Evolutionary conservation across 2,329 filamentous ascomycete species (phyloP).

Genomic region (Cladosporium sphaerospermum): DNA sequence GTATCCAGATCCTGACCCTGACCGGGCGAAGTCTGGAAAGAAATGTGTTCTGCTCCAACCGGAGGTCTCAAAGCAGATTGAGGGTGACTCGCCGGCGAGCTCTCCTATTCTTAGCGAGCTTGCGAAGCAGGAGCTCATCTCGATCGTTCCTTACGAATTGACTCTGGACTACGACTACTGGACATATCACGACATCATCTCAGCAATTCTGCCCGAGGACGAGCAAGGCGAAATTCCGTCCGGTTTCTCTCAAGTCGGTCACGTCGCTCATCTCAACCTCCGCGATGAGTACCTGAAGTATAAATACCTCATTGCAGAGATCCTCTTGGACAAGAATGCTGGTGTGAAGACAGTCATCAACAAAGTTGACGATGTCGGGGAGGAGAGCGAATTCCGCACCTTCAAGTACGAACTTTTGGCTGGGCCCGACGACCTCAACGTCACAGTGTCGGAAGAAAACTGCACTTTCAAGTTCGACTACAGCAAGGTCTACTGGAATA

Average conservation of each 20-base stretch:
- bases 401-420: constrained; percentile 88
- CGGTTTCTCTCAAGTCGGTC: constrained; percentile 83
- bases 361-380: constrained; percentile 84
- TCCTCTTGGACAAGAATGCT: constrained; percentile 85
- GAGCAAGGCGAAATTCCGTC: constrained; percentile 73
- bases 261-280: constrained; percentile 90
- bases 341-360: constrained; percentile 85
- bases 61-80: constrained; percentile 30
- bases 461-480: constrained; percentile 94
- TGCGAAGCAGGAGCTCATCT: constrained; percentile 61
- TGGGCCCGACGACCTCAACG: constrained; percentile 74
- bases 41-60: constrained; percentile 44
- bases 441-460: constrained; percentile 72
- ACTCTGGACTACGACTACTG: constrained; percentile 78
- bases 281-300: constrained; percentile 76
- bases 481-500: constrained; percentile 97
- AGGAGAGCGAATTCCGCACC: constrained; percentile 78
- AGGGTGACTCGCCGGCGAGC: constrained; percentile 25
- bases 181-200: constrained; percentile 80
- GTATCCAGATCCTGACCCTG: constrained; percentile 54
- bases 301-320: constrained; percentile 76
- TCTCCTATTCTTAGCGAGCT: constrained; percentile 63
- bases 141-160: constrained; percentile 68
- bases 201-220: constrained; percentile 71
- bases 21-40: constrained; percentile 40